Evolutionary conservation across 129 eudicot genomes (phyloP), one percentile per base, ranked within the genome.

Genomic region (Lactuca saligna): DNA sequence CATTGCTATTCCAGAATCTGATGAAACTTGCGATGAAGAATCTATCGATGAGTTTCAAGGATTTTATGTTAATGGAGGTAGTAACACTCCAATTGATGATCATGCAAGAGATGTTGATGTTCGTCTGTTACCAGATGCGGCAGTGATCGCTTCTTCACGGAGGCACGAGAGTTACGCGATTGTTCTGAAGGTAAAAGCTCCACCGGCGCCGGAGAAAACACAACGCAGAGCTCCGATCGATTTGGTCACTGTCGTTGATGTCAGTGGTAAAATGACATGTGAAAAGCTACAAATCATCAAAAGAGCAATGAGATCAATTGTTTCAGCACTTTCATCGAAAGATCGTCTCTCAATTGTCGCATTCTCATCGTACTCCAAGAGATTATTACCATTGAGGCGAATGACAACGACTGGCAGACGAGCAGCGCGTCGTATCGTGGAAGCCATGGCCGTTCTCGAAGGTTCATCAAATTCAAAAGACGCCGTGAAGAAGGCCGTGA

Each of bases 271-370:
- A 25, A 73, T 87, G 81, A 81, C 67, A 1, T 16, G 11, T 7
- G 88, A 74, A 34, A 90, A 83, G 69, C 78, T 94, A 31, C 87
- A 65, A 29, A 16, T 76, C 70, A 66, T 90, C 55, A 87, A 84
- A 58, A 75, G 75, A 16, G 83, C 90, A 17, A 87, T 90, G 93
- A 78, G 88, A 61, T 65, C 77, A 16, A 67, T 90, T 31, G 72
- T 94, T 4, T 71, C 84, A 0, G 85, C 96, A 4, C 92, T 94
- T 20, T 80, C 94, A 20, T 71, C 99, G 0, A 62, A 81, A 16
- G 99, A 94, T 71, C 87, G 99, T 1, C 61, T 94, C 0, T 89
- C 99, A 6, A 87, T 94, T 35, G 99, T 94, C 6, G 95, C 93
- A 3, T 94, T 87, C 75, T 85, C 97, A 20, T 61, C 93, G 6